Evolutionary conservation across 2,329 filamentous ascomycete genomes (phyloP).

Genomic region (Arthrinium phaeospermum): DNA sequence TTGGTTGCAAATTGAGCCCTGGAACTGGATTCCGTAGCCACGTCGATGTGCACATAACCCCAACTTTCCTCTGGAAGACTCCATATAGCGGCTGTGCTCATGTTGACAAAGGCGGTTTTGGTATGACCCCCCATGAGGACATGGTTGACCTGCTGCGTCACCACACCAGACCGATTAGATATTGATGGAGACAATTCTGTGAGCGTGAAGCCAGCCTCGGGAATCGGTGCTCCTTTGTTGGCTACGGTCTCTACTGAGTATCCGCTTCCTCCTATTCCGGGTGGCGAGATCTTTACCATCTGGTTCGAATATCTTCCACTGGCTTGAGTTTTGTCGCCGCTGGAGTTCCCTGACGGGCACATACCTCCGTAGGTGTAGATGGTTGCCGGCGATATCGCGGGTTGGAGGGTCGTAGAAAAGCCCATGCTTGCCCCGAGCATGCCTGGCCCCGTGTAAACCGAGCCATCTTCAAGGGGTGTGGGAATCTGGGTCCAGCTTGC

Average conservation of each 20-base stretch:
- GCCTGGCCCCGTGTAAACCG: conserved; percentile 47
- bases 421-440: conserved; percentile 64
- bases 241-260: conserved; percentile 47
- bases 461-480: conserved; percentile 30
- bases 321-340: conserved; percentile 72
- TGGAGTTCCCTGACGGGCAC: conserved; percentile 67
- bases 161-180: conserved; percentile 67
- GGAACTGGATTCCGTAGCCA: conserved; percentile 52
- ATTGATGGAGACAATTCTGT: conserved; percentile 75
- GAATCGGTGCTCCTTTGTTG: conserved; percentile 65
- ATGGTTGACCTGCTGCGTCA: conserved; percentile 78
- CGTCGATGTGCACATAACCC: conserved; percentile 68
- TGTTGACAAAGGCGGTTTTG: conserved; percentile 84
- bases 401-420: conserved; percentile 68
- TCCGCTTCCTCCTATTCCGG: conserved; percentile 35
- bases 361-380: conserved; percentile 88
- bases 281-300: conserved; percentile 72
- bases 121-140: conserved; percentile 89
- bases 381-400: conserved; percentile 56
- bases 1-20: conserved; percentile 64
- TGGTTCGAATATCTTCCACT: conserved; percentile 78
- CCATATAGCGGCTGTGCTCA: conserved; percentile 88
- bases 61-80: conserved; percentile 85
- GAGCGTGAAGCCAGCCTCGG: conserved; percentile 87
- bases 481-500: conserved; percentile 49